Conservation (phyloP, 257 asterid species). For the Cinchona pubescens region DNA sequence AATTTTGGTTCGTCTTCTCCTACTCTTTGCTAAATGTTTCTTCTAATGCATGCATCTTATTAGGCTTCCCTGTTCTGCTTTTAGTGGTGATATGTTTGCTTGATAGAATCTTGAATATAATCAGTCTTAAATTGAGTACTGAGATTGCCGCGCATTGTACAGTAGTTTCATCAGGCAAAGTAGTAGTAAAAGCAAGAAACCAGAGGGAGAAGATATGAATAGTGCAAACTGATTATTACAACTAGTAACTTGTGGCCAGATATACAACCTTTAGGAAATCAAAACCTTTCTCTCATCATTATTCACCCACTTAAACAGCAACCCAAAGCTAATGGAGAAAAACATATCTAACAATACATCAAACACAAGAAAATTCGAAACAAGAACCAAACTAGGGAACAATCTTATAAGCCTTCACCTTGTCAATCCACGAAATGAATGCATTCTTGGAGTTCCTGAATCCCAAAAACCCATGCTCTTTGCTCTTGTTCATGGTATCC, state of each 20-base stretch:
- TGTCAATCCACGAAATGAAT: constrained; percentile 79
- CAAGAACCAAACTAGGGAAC: constrained; percentile 45
- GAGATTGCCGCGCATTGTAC: not conserved
- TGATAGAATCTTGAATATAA: not conserved
- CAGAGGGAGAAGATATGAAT: not conserved
- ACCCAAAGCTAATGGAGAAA: not conserved
- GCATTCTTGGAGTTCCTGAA: constrained; percentile 80
- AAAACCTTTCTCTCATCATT: constrained; percentile 2
- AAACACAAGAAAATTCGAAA: not conserved
- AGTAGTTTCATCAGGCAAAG: not conserved
- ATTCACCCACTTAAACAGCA: not conserved
- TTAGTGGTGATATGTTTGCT: not conserved
- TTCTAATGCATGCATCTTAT: not conserved
- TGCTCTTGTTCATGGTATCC: constrained; percentile 94
- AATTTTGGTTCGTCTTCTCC: not conserved
- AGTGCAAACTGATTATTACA: not conserved
- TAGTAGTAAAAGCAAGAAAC: too few relatives aligned
- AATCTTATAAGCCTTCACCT: constrained; percentile 68
- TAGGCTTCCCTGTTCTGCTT: not conserved
- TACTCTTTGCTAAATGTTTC: not conserved
- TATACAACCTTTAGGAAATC: not conserved
- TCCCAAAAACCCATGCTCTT: constrained; percentile 90
- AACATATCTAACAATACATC: not conserved
- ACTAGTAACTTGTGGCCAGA: not conserved
- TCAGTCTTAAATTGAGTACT: not conserved